Base-by-base conservation (phyloP, 2,329 filamentous ascomycete genomes). In the Talaromyces sp. region DNA sequence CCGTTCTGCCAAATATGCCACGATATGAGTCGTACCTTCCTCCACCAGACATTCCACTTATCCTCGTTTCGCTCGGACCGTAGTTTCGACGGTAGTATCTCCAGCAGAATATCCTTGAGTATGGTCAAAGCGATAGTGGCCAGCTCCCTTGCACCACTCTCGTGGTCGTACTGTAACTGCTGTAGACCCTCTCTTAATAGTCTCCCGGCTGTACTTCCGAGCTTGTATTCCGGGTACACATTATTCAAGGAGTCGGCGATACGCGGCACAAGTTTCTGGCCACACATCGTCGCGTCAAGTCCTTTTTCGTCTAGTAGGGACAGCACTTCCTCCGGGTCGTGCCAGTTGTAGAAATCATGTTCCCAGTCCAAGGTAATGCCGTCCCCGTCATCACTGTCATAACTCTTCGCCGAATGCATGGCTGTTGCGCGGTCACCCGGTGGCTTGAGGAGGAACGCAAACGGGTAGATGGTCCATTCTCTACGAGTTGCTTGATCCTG, bases 1-100 rank as follows among this genome's bases (percentile, higher is more conserved):
- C 86, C 85, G 60, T 87, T 86, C 68, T 87, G 87, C 73, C 83
- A 85, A 1, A 90, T 74, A 70, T 88, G 84, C 83, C 87, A 89
- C 2, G 81, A 84, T 1, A 78, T 79, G 75, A 84, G 80, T 14
- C 84, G 78, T n/a, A 83, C 70, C 31, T 79, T 80, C 28, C 71
- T 72, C 85, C 86, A 89, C 81, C 85, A 86, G 6, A 71, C 72
- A 3, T 65, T 61, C 62, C 62, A 63, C 1, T 69, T 66, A n/a
- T 62, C 65, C 9, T 69, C 58, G 1, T 67, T 65, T 1, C 65
- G 64, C 1, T 66, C 54, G 4, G 9, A 48, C 21, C 54, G n/a
- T 18, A 52, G 16, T 16, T 42, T 60, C 6, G 50, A 58, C 14
- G 59, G 59, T 16, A n/a, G 59, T n/a, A 67, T 63, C 48, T 72